A percentile compares a stretch with the other conserved stretches of the same genome.
Conservation (phyloP, 306 rosid species). For the Citrullus amarus region DNA sequence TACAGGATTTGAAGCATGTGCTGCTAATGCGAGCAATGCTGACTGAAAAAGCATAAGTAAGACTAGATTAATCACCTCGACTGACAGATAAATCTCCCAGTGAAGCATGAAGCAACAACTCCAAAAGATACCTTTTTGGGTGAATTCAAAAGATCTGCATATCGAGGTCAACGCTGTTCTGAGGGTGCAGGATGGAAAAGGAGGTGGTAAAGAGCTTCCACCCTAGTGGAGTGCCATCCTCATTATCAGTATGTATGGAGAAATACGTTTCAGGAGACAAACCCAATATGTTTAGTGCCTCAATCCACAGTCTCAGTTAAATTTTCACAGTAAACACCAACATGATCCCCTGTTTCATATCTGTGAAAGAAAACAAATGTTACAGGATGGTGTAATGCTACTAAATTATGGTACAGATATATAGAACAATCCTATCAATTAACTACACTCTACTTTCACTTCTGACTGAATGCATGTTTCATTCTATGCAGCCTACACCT, state of each 20-base stretch:
- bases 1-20: slow-evolving; percentile 74
- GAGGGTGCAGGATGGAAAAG: slow-evolving; percentile 73
- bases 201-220: slow-evolving; percentile 69
- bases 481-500: not conserved
- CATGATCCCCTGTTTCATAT: slow-evolving; percentile 98
- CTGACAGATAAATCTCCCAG: not conserved
- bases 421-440: not conserved
- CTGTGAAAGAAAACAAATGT: slow-evolving; percentile 26
- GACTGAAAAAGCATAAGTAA: slow-evolving; percentile 34
- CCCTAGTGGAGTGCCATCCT: slow-evolving; percentile 77
- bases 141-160: slow-evolving; percentile 80
- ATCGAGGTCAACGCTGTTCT: slow-evolving; percentile 58
- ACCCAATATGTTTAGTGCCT: slow-evolving; percentile 51
- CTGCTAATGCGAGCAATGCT: slow-evolving; percentile 74
- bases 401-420: not conserved
- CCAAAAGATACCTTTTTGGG: slow-evolving; percentile 71
- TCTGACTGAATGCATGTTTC: not conserved
- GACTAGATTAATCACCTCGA: not conserved
- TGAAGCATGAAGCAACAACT: slow-evolving; percentile 1
- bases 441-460: not conserved
- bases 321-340: slow-evolving; percentile 93
- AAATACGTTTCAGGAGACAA: slow-evolving; percentile 70
- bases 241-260: slow-evolving; percentile 63
- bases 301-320: slow-evolving; percentile 66
- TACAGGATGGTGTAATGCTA: not conserved